Evolutionary conservation across 2,329 filamentous ascomycete species (phyloP).

Genomic region (Chaetomium sp.): DNA sequence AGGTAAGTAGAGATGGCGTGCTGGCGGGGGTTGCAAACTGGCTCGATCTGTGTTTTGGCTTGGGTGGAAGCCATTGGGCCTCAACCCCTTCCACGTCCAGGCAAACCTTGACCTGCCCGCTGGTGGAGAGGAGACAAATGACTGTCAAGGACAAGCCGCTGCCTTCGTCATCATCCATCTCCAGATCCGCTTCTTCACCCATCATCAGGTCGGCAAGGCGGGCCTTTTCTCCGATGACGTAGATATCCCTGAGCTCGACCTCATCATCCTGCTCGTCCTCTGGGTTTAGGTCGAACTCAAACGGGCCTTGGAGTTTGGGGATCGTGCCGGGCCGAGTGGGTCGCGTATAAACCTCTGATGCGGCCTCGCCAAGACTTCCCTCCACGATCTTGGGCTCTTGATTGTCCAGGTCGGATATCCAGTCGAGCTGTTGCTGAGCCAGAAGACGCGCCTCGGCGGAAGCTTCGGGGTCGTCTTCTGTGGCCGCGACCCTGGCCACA

Average conservation of each 20-base stretch:
- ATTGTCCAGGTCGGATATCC: constrained; percentile 67
- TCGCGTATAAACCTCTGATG: constrained; percentile 58
- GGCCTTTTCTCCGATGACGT: constrained; percentile 63
- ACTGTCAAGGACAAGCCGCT: constrained; percentile 63
- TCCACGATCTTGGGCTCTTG: constrained; percentile 63
- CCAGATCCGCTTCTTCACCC: constrained; percentile 65
- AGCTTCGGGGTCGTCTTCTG: constrained; percentile 60
- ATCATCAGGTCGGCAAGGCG: constrained; percentile 62
- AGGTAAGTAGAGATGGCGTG: constrained; percentile 57
- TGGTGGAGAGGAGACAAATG: constrained; percentile 62
- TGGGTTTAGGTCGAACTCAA: constrained; percentile 58
- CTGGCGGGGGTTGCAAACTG: constrained; percentile 44
- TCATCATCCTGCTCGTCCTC: constrained; percentile 58
- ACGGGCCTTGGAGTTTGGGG: constrained; percentile 64
- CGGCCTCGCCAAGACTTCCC: constrained; percentile 50
- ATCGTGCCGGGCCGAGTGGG: constrained; percentile 60
- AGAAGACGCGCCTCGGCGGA: constrained; percentile 57
- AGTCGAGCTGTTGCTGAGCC: constrained; percentile 65
- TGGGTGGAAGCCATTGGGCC: constrained; percentile 66
- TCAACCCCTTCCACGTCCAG: constrained; percentile 64
- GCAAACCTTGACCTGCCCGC: constrained; percentile 63
- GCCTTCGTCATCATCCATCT: constrained; percentile 57
- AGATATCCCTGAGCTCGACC: constrained; percentile 61
- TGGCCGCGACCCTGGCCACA: constrained; percentile 68
- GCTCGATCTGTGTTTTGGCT: constrained; percentile 52